A percentile compares a stretch with the other conserved stretches of the same genome.
phyloP scores from a whole-genome alignment of 2,329 filamentous ascomycete genomes.

The Fusarium pseudoanthophilum region DNA sequence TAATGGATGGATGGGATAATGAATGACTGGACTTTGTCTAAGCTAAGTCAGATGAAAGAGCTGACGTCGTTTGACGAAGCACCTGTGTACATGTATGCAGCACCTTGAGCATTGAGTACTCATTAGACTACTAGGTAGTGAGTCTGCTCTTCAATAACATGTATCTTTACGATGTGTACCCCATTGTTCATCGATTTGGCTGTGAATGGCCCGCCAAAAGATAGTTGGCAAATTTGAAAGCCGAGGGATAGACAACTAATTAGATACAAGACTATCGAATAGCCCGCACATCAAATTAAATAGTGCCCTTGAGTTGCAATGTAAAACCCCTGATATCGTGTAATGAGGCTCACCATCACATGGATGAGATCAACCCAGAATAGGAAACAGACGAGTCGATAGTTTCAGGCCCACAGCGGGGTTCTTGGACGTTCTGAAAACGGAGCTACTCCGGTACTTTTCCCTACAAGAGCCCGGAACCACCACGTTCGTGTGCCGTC shows the following conservation, averaged over 20 bases:
- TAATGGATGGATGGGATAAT: slow-evolving; percentile 4
- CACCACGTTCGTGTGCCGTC: slow-evolving; percentile 1
- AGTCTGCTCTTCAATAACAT: slow-evolving; percentile 5
- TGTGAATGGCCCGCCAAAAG: not conserved
- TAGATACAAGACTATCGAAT: not conserved
- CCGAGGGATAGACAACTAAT: no score
- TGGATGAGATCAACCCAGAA: slow-evolving; percentile 8
- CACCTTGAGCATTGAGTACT: not conserved
- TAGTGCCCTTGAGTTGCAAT: slow-evolving; percentile 1
- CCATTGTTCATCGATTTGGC: not conserved
- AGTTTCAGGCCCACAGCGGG: slow-evolving; percentile 33
- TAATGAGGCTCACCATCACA: slow-evolving; percentile 33
- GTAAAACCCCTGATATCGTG: slow-evolving; percentile 20
- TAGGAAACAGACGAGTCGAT: slow-evolving; percentile 8
- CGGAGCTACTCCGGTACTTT: slow-evolving; percentile 26
- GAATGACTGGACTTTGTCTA: not conserved
- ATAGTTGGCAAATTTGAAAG: not conserved
- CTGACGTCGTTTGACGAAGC: slow-evolving; percentile 2
- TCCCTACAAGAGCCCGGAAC: slow-evolving; percentile 17
- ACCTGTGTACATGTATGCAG: slow-evolving; percentile 35
- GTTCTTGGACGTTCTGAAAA: slow-evolving; percentile 6
- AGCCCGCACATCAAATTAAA: not conserved
- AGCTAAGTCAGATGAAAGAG: slow-evolving; percentile 2
- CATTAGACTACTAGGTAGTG: no score
- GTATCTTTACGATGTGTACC: slow-evolving; percentile 1